These are phyloP conservation scores for Penicillium fuscoglaucum DNA, from an alignment of 2,329 filamentous ascomycete genomes.

Conservation along the genomic window DNA sequence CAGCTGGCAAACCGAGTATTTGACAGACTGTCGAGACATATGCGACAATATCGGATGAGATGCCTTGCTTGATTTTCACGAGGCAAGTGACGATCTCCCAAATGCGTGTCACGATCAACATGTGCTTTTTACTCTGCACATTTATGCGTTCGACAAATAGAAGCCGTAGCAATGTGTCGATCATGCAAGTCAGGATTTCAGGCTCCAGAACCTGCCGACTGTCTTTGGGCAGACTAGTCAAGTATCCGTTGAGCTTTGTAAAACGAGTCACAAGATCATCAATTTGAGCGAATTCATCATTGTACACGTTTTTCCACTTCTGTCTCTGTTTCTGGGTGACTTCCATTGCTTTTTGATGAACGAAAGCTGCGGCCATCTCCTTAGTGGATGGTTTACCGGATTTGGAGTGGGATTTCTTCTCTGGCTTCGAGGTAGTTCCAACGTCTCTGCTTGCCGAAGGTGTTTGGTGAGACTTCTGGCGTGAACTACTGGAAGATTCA, in stretches of 20 bases:
- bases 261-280: constrained; percentile 42
- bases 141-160: constrained; percentile 15
- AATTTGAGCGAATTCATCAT: constrained; percentile 3
- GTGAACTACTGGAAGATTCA: background rate
- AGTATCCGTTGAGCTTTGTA: constrained; percentile 51
- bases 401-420: background rate
- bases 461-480: background rate
- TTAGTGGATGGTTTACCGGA: background rate
- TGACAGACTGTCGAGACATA: constrained; percentile 36
- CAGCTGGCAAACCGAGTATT: constrained; percentile 33
- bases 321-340: constrained; percentile 5
- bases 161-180: constrained; percentile 25
- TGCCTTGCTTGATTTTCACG: constrained; percentile 32
- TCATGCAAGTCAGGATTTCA: constrained; percentile 43
- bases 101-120: constrained; percentile 35
- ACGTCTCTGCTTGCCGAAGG: background rate
- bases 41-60: constrained; percentile 46
- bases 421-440: background rate
- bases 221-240: constrained; percentile 44
- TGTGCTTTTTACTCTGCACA: constrained; percentile 40
- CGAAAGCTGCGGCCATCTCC: constrained; percentile 2
- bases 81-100: constrained; percentile 11
- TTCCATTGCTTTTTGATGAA: constrained; percentile 10
- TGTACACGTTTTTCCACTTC: constrained; percentile 10
- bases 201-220: constrained; percentile 42